Base-by-base conservation (phyloP, 1,284 basidiomycete genomes). In the Marasmius fiardii region DNA sequence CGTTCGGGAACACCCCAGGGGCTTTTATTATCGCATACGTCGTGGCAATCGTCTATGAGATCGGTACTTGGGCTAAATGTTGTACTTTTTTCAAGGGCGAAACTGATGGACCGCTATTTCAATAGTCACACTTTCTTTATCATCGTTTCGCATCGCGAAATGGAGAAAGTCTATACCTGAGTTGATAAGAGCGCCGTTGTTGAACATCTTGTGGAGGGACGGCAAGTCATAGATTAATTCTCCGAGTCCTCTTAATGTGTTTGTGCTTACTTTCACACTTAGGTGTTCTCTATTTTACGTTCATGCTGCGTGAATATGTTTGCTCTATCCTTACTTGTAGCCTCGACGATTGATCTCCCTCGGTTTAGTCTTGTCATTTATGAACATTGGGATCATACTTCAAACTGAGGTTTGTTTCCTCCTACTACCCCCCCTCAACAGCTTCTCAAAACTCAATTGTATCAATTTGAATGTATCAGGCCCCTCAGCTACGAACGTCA, bases 261-360 rank as follows among this genome's bases (percentile, higher is more conserved):
- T 21, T 23, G 1, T 18, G 45, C 23, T 41, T 10, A 45, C 16
- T 14, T 16, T 41, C 6, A 31, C 47, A 26, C 6, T 12, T 11
- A 23, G 64, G 64, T 43, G 55, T 65, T 4, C n/a, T 65, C 8
- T 65, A 65, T 45, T 65, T 62, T 47, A 55, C 56, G n/a, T 65
- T 61, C 61, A 62, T 64, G 59, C 50, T 65, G 14, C 26, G 47
- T 49, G 31, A 35, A 52, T 59, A 55, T 37, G 20, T 56, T 53
- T 28, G n/a, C n/a, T 37, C 24, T 53, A 20, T 33, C 47, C 23
- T 2, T 41, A 4, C 21, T 6, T 11, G 23, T 16, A 8, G n/a
- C 6, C 12, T 10, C 7, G 24, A 26, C 10, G 35, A 23, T 4
- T 47, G 24, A 44, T 14, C 20, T 18, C 0, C 10, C 21, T 8